These are phyloP conservation scores for Dactylonectria macrodidyma DNA, from an alignment of 2,329 filamentous ascomycete genomes.

Conservation along the genomic window DNA sequence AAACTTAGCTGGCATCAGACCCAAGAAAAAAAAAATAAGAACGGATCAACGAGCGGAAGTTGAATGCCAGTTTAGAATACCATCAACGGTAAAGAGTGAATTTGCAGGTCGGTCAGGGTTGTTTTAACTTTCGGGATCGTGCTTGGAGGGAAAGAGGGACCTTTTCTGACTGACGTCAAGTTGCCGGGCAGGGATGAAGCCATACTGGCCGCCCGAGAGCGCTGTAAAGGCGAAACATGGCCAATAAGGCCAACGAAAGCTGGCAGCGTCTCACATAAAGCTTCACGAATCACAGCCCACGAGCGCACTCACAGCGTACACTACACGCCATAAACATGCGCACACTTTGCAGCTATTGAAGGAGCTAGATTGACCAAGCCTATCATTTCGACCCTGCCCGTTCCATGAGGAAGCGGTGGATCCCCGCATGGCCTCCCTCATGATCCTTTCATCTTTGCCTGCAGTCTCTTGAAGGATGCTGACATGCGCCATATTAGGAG, in stretches of 20 bases:
- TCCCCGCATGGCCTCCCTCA: neutral
- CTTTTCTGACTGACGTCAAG: slow-evolving; percentile 20
- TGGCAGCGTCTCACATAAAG: slow-evolving; percentile 11
- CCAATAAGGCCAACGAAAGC: neutral
- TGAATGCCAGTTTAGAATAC: neutral
- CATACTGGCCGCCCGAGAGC: slow-evolving; percentile 1
- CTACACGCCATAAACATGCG: neutral
- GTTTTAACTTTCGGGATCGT: neutral
- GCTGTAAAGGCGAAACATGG: slow-evolving; percentile 16
- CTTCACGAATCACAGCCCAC: neutral
- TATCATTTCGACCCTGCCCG: neutral
- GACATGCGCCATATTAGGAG: neutral
- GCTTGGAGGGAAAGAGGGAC: slow-evolving; percentile 1
- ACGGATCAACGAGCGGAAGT: slow-evolving; percentile 9
- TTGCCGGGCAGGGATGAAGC: slow-evolving; percentile 10
- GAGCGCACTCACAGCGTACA: neutral
- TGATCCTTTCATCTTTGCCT: neutral
- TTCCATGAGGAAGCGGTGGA: neutral
- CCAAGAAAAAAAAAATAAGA: neutral
- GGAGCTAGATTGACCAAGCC: neutral
- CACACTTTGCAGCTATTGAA: neutral
- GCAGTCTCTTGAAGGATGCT: neutral
- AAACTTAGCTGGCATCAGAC: neutral
- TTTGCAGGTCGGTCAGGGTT: slow-evolving; percentile 9
- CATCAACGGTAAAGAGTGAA: slow-evolving; percentile 3